phyloP scores from a whole-genome alignment of 1,284 basidiomycete species.

The Fomitiporia mediterranea region DNA sequence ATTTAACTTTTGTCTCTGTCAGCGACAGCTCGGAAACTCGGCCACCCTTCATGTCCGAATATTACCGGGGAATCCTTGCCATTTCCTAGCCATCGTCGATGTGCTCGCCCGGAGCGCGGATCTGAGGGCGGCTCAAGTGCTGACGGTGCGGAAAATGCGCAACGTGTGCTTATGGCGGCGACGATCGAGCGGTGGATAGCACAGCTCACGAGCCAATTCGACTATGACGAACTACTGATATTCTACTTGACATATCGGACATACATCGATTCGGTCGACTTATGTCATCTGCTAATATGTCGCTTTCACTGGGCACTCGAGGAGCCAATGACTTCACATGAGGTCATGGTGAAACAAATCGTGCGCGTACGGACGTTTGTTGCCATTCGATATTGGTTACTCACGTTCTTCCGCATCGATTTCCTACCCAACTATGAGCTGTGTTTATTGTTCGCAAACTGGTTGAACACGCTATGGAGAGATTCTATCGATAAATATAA shows the following conservation, averaged over 20 bases:
- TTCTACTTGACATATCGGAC: constrained; percentile 87
- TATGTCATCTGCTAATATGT: constrained; percentile 74
- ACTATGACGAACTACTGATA: constrained; percentile 77
- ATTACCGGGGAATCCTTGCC: too few species aligned
- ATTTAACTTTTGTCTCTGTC: too few species aligned
- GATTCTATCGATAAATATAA: constrained; percentile 61
- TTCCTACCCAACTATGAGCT: constrained; percentile 79
- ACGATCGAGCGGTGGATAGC: constrained; percentile 90
- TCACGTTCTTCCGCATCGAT: constrained; percentile 83
- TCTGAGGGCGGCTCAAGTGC: constrained; percentile 26
- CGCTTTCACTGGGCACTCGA: constrained; percentile 85
- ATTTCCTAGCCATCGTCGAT: too few species aligned
- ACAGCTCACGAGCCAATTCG: constrained; percentile 77
- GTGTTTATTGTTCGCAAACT: constrained; percentile 62
- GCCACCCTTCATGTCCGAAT: too few species aligned
- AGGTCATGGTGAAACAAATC: constrained; percentile 65
- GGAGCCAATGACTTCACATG: constrained; percentile 44
- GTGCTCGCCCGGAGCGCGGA: constrained; percentile 27
- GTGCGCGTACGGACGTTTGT: constrained; percentile 85
- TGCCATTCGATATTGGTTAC: constrained; percentile 79
- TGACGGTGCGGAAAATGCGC: constrained; percentile 27
- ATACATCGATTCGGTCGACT: constrained; percentile 70
- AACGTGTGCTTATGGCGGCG: constrained; percentile 69
- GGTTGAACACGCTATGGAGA: constrained; percentile 69
- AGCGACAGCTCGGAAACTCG: too few species aligned